Evolutionary conservation across 2,329 filamentous ascomycete species (phyloP).

Genomic region (Venturia nashicola): DNA sequence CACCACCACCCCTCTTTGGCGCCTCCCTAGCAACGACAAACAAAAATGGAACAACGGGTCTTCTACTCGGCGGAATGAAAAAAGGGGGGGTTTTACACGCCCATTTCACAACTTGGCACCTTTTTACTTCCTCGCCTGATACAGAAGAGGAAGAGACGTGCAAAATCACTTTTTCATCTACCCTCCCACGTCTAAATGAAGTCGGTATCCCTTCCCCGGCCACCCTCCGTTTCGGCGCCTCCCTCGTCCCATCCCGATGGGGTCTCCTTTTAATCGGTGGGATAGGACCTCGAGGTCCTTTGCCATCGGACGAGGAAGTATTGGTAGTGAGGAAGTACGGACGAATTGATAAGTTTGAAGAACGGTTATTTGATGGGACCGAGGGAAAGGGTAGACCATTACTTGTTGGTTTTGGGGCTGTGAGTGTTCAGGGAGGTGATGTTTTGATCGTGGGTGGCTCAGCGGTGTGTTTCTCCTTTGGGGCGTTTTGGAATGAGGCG

Average conservation of each 20-base stretch:
- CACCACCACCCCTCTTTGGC: constrained; percentile 36
- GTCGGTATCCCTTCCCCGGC: background rate
- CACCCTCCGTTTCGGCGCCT: constrained; percentile 37
- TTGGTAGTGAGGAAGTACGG: constrained; percentile 16
- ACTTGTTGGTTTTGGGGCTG: constrained; percentile 54
- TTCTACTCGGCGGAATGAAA: constrained; percentile 60
- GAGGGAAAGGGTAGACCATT: constrained; percentile 46
- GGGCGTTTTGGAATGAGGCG: constrained; percentile 67
- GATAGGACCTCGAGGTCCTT: constrained; percentile 30
- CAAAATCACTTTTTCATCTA: background rate
- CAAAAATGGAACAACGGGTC: constrained; percentile 34
- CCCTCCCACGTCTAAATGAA: background rate
- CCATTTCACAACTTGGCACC: background rate
- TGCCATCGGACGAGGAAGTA: constrained; percentile 41
- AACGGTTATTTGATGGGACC: constrained; percentile 10
- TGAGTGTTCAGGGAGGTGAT: constrained; percentile 31
- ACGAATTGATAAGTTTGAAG: constrained; percentile 16
- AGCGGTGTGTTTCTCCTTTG: constrained; percentile 83
- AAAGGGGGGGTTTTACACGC: constrained; percentile 14
- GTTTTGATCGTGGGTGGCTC: constrained; percentile 65
- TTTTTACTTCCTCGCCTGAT: background rate
- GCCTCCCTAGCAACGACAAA: constrained; percentile 37
- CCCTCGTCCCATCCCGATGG: constrained; percentile 31
- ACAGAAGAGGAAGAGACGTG: background rate
- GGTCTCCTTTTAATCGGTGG: constrained; percentile 42